Base-by-base conservation (phyloP, 2,329 filamentous ascomycete genomes). In the Trichophyton benhamiae region DNA sequence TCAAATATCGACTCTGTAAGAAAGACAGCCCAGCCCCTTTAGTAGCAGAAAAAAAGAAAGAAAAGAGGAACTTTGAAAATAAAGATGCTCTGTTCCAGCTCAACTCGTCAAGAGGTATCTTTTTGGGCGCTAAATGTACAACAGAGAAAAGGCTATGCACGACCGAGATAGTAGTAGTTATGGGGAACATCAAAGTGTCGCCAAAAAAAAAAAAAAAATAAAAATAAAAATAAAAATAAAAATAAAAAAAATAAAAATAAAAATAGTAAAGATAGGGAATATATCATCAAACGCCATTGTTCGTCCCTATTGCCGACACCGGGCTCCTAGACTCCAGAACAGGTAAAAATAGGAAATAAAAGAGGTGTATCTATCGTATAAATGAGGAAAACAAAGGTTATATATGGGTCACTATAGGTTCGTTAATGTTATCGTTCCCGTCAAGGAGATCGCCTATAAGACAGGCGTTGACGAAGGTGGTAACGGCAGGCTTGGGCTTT, bases 51-150 rank as follows among this genome's bases (percentile, higher is more conserved):
- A 9, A 36, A 38, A 38, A 38, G 8, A 38, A 44, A 44, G 15
- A 20, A 13, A 17, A 7, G 41, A 7, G 17, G 17, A 15, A 3
- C 6, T n/a, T 7, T 7, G n/a, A 44, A 20, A 4, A 44, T 44
- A 44, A 44, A 55, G 49, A 33, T 55, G 49, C 49, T 55, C 27
- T n/a, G 27, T 55, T 55, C 30, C 30, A 20, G 30, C 33, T 55
- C 27, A 27, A 55, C 49, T 55, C 49, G 49, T 55, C 49, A 55
- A 55, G 46, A 49, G 22, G 30, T 20, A 27, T 55, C 49, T 55
- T 55, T 44, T 55, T 55, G 27, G 27, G 49, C 49, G 49, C 49
- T 55, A 55, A 55, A 55, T 55, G 49, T 55, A 55, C 49, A 55
- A 33, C 49, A 55, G n/a, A 20, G 7, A 36, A 33, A 36, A 15